Evolutionary conservation across 2,329 filamentous ascomycete species (phyloP), one percentile per base, ranked within the genome.

Genomic region (Sclerotinia borealis): DNA sequence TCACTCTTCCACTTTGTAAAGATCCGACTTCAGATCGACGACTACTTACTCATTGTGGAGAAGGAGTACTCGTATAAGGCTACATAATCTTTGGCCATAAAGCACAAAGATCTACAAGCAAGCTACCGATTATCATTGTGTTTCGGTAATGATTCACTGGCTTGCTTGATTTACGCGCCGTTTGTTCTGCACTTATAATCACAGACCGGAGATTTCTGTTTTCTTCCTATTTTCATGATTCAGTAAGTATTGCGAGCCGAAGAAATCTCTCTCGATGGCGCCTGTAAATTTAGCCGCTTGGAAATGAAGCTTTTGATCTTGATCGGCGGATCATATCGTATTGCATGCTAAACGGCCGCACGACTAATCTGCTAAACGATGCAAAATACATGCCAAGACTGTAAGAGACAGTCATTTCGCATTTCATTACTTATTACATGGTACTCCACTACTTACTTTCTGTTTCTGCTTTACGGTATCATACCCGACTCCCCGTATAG

Each of bases 401-500:
- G 49, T 25, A 37, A 52, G 25, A 17, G 7, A 7, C 25, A 9
- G 17, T 29, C 3, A 52, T 52, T 3, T 8, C 2, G 15, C 22
- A 54, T 15, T 54, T 54, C 4, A n/a, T 54, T 54, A 3, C 34
- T 39, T 27, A 27, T 7, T 11, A 39, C 9, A 39, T 39, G 4
- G 36, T 54, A 17, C 9, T 54, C 22, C 36, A 25, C 36, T 39
- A 27, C 8, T 27, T 19, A 34, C 50, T 25, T 50, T 50, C 5
- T 2, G 34, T 7, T 31, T 41, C 31, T 36, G 43, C n/a, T 22
- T 15, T 4, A 27, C n/a, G 25, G 15, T 47, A 27, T 13, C 22
- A 54, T 37, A 25, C 45, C 27, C 13, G 25, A 15, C 11, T 15
- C 22, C n/a, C 17, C 34, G 73, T 56, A 70, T 72, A 52, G 72